Evolutionary conservation across 2,329 filamentous ascomycete species (phyloP), one percentile per base, ranked within the genome.

Genomic region (Aspergillus quadricinctus): DNA sequence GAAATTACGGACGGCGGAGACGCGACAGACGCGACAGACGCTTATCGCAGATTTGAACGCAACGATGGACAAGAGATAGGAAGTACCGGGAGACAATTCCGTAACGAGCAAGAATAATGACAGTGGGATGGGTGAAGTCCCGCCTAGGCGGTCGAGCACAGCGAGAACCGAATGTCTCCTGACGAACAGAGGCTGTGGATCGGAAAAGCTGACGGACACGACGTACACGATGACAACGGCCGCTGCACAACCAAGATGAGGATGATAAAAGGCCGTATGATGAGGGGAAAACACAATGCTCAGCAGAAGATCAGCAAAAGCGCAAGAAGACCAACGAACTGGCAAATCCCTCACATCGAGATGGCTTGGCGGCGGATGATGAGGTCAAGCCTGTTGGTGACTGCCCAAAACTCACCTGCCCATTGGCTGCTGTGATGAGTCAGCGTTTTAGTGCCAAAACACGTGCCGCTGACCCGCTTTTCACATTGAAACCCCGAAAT

Each of bases 381-480:
- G 66, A 70, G 61, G 63, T 66, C 67, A 67, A 64, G 61, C 23
- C 31, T 37, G 31, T 6, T 37, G 14, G 14, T 37, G 31, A 37
- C 31, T 17, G 37, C 4, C 6, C 19, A 6, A 19, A 31, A 9
- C 4, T 7, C 48, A 37, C 6, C 14, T 45, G 3, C 48, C 65
- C 58, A 62, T 67, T 68, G 65, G 64, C 17, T 19, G 23, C 11
- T 37, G 31, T 37, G 14, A 37, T 67, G 59, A 67, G 49, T 68
- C 64, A 69, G 57, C 63, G 5, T 14, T 17, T 17, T n/a, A 21
- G 27, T 31, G 41, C 49, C 8, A 11, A 19, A 45, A 11, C 53
- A 55, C 52, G 54, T 56, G 55, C 17, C 19, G 21, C 28, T 31
- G 29, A 7, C 31, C 31, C 31, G 31, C 31, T 37, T 37, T 37